Evolutionary conservation across 805 yeast species (phyloP).

Genomic region (Candida silvatica): DNA sequence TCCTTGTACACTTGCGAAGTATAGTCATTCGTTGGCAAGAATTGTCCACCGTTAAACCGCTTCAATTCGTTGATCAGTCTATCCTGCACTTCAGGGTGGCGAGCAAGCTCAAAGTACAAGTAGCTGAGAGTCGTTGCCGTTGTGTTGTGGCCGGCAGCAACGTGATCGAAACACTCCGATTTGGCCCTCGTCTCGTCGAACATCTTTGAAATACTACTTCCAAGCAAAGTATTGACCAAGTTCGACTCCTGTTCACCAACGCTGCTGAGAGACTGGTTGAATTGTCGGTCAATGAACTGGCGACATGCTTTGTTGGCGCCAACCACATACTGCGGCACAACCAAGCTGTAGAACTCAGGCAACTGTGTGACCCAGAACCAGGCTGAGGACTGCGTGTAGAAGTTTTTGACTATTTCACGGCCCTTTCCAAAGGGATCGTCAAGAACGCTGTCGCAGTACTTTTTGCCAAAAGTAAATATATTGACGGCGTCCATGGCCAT

Average conservation of each 20-base stretch:
- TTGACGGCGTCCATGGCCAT: conserved; percentile 67
- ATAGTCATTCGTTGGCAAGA: conserved; percentile 11
- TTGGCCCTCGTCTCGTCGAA: conserved; percentile 24
- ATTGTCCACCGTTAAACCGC: conserved; percentile 15
- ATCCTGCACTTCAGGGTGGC: conserved; percentile 37
- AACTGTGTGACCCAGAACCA: conserved; percentile 58
- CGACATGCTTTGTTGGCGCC: conserved; percentile 31
- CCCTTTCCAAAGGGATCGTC: conserved; percentile 28
- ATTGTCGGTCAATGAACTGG: conserved; percentile 33
- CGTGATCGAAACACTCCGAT: conserved; percentile 50
- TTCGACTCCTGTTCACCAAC: conserved; percentile 13
- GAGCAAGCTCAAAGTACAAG: conserved; percentile 48
- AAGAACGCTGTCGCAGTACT: conserved; percentile 37
- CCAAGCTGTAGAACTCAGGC: conserved; percentile 44
- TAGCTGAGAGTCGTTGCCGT: conserved; percentile 60
- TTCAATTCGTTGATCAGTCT: conserved; percentile 36
- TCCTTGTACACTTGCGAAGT: conserved; percentile 25
- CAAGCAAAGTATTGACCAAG: conserved; percentile 16
- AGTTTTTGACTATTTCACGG: conserved; percentile 34
- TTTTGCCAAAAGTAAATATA: conserved; percentile 48
- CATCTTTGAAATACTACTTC: conserved; percentile 7
- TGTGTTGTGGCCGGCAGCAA: conserved; percentile 74
- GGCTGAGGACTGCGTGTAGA: conserved; percentile 43
- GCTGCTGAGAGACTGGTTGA: conserved; percentile 12
- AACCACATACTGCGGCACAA: conserved; percentile 32